A percentile compares a stretch with the other conserved stretches of the same genome.
Evolutionary conservation across 2,329 filamentous ascomycete species (phyloP).

Genomic region (Ascosphaera apis): DNA sequence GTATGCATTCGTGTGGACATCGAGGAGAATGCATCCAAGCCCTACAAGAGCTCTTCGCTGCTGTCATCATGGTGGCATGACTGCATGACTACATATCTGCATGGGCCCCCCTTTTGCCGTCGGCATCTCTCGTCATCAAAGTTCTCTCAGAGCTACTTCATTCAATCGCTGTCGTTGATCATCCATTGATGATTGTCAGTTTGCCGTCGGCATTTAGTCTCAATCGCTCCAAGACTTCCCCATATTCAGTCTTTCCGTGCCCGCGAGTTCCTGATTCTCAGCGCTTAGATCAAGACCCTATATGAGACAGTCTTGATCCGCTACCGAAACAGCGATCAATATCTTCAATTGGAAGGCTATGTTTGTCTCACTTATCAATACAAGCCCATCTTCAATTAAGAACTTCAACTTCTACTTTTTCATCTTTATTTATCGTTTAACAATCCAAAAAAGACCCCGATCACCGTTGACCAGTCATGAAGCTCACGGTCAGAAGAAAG

Average conservation of each 20-base stretch:
- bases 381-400: not conserved
- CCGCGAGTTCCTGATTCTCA: not conserved
- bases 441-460: not conserved
- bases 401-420: not conserved
- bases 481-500: slow-evolving; percentile 11
- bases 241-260: not conserved
- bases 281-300: too few relatives aligned
- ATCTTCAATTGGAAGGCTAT: too few relatives aligned
- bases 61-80: too few relatives aligned
- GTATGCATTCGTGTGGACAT: too few relatives aligned
- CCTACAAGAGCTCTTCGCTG: too few relatives aligned
- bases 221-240: not conserved
- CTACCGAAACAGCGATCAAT: too few relatives aligned
- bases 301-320: too few relatives aligned
- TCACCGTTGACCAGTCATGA: not conserved
- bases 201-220: not conserved
- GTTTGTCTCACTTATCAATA: not conserved
- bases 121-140: too few relatives aligned
- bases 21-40: too few relatives aligned
- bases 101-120: too few relatives aligned
- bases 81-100: too few relatives aligned
- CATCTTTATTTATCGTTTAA: not conserved
- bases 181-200: not conserved
- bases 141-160: not conserved
- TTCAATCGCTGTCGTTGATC: not conserved